phyloP scores from a whole-genome alignment of 2,329 filamentous ascomycete species.

The Aaosphaeria arxii region DNA sequence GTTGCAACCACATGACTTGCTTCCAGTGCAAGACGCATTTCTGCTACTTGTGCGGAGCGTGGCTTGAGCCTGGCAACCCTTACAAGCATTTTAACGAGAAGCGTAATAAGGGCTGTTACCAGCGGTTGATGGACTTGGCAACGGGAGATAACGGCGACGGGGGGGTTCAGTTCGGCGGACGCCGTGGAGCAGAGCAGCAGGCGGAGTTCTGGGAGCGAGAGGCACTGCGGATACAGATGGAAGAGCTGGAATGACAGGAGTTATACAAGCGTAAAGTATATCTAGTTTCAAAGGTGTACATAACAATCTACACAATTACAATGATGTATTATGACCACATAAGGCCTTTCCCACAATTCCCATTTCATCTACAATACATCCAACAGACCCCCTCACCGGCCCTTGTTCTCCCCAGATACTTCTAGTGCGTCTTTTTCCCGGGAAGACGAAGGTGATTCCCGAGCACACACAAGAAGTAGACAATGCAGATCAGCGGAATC shows the following conservation, averaged over 20 bases:
- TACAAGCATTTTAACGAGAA: slow-evolving; percentile 84
- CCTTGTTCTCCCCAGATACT: not conserved
- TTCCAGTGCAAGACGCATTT: slow-evolving; percentile 88
- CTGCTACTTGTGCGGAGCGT: slow-evolving; percentile 90
- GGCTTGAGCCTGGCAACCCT: slow-evolving; percentile 76
- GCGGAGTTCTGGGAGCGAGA: slow-evolving; percentile 37
- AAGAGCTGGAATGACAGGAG: slow-evolving; percentile 23
- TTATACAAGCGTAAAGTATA: too few relatives aligned
- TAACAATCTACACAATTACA: not conserved
- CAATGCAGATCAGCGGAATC: slow-evolving; percentile 26
- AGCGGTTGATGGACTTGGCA: slow-evolving; percentile 85
- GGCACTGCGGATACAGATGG: slow-evolving; percentile 33
- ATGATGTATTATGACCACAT: not conserved
- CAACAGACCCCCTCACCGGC: not conserved
- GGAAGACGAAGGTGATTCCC: slow-evolving; percentile 12
- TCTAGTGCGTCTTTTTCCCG: slow-evolving; percentile 1
- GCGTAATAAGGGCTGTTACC: slow-evolving; percentile 64
- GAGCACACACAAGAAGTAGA: slow-evolving; percentile 22
- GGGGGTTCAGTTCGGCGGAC: slow-evolving; percentile 42
- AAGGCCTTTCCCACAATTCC: not conserved
- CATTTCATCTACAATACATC: not conserved
- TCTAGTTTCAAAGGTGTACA: not conserved
- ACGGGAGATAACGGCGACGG: slow-evolving; percentile 60
- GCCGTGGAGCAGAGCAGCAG: slow-evolving; percentile 42
- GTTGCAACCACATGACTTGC: slow-evolving; percentile 97